Conservation (phyloP, 1,284 basidiomycete species). For the Inonotus hispidus region DNA sequence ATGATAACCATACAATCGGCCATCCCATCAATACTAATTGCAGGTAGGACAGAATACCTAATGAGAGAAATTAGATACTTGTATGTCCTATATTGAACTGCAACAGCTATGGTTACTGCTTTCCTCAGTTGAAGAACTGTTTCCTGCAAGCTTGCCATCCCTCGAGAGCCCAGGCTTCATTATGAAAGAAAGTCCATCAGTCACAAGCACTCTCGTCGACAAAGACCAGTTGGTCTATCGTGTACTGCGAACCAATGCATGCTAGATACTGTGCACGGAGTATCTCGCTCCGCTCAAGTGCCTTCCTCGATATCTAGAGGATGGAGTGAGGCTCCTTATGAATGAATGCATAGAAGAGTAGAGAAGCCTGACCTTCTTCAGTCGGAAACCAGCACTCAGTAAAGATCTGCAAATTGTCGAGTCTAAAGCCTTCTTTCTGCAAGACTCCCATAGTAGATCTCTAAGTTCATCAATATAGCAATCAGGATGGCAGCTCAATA, state of each 20-base stretch:
- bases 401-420: constrained; percentile 24
- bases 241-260: constrained; percentile 24
- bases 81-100: too few relatives aligned
- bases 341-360: background rate
- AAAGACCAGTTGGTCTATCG: constrained; percentile 30
- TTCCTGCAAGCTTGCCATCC: constrained; percentile 25
- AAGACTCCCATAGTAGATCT: constrained; percentile 10
- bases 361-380: constrained; percentile 24
- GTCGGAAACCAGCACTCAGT: constrained; percentile 18
- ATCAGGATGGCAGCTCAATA: background rate
- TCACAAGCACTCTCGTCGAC: constrained; percentile 31
- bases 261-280: constrained; percentile 21
- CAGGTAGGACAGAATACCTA: constrained; percentile 33
- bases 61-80: background rate
- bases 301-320: constrained; percentile 24
- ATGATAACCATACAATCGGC: constrained; percentile 21
- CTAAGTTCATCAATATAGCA: constrained; percentile 18
- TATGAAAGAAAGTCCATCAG: constrained; percentile 23
- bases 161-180: constrained; percentile 28
- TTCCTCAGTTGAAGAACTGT: constrained; percentile 25
- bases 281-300: constrained; percentile 24
- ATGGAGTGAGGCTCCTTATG: background rate
- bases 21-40: constrained; percentile 28
- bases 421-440: constrained; percentile 17
- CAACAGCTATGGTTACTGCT: too few relatives aligned